A percentile compares a stretch with the other conserved stretches of the same genome.
Evolutionary conservation across 208 protist species (phyloP).

Genomic region (Trichomonas gallinae): DNA sequence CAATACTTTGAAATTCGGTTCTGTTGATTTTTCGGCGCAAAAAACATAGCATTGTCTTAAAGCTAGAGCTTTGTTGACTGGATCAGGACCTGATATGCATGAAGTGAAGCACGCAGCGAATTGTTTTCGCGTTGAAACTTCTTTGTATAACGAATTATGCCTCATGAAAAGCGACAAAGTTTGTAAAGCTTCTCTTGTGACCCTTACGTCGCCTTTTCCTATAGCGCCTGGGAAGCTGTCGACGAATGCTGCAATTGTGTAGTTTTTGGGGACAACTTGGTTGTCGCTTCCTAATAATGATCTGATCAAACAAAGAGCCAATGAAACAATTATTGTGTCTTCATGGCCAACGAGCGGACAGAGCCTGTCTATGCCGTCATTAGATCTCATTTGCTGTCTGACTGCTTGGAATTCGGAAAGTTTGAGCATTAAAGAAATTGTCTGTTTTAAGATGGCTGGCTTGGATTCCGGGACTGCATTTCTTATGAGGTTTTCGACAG

Average conservation of each 20-base stretch:
- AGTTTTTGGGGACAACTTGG: neutral
- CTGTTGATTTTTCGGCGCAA: neutral
- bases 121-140: neutral
- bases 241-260: neutral
- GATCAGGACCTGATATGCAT: neutral
- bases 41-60: neutral
- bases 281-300: neutral
- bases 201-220: neutral
- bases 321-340: neutral
- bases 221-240: neutral
- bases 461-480: neutral
- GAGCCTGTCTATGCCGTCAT: neutral
- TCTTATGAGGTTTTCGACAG: neutral
- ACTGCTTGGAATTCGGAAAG: neutral
- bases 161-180: neutral
- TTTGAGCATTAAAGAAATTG: neutral
- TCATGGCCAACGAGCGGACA: neutral
- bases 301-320: neutral
- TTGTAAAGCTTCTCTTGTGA: neutral
- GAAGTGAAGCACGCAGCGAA: neutral
- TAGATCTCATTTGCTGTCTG: neutral
- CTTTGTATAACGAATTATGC: neutral
- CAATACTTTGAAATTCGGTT: neutral
- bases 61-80: neutral
- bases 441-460: neutral